Conservation (phyloP, 176 grass and related monocot genomes). For the Chloris gayana region DNA sequence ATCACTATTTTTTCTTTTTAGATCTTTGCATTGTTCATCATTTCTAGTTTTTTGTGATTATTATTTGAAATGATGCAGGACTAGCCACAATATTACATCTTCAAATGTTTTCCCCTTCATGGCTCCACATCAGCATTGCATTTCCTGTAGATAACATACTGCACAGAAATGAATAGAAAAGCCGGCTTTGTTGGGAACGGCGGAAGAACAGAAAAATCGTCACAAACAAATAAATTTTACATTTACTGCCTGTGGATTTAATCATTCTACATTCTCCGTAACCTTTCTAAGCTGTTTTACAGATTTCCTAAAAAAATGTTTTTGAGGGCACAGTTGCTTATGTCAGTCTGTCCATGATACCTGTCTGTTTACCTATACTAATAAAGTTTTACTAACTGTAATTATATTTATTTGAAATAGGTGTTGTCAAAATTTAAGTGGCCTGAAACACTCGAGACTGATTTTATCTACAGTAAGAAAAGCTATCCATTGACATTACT, state of each 20-base stretch:
- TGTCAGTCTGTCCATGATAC: conserved; percentile 10
- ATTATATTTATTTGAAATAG: conserved; percentile 48
- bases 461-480: conserved; percentile 87
- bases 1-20: background rate
- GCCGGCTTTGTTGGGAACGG: background rate
- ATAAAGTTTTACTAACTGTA: conserved; percentile 13
- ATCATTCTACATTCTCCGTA: conserved; percentile 1
- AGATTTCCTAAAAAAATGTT: too few species aligned
- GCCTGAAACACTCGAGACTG: conserved; percentile 83
- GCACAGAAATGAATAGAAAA: background rate
- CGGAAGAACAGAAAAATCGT: background rate
- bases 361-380: conserved; percentile 16
- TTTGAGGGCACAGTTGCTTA: conserved; percentile 3
- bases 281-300: background rate
- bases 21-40: background rate
- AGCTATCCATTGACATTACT: background rate
- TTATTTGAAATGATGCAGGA: background rate
- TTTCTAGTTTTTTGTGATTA: background rate
- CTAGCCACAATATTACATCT: background rate
- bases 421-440: conserved; percentile 79
- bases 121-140: too few species aligned
- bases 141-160: background rate
- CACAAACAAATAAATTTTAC: background rate
- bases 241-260: conserved; percentile 9
- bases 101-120: background rate